Evolutionary conservation across 2,329 filamentous ascomycete genomes (phyloP).

Genomic region (Didymella keratinophila): DNA sequence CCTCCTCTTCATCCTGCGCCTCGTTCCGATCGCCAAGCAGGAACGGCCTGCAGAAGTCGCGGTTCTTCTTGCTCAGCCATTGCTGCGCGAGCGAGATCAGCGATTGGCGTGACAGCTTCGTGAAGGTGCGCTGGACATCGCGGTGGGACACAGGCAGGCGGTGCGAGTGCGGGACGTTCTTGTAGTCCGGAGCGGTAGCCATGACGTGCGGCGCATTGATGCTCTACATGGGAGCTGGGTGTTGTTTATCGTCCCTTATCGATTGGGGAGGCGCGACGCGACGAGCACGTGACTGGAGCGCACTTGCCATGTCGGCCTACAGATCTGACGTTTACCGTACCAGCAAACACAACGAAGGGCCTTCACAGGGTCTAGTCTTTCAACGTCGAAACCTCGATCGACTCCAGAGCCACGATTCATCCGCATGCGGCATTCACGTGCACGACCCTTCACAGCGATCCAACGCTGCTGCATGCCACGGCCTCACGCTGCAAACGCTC

Average conservation of each 20-base stretch:
- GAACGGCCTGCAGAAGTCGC: constrained; percentile 66
- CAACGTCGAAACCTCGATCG: background rate
- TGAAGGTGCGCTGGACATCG: constrained; percentile 71
- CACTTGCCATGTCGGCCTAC: background rate
- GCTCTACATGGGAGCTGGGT: constrained; percentile 38
- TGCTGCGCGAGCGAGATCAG: constrained; percentile 75
- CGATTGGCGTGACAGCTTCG: constrained; percentile 73
- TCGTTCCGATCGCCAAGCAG: constrained; percentile 56
- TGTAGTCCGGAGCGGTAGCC: constrained; percentile 73
- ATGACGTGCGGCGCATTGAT: constrained; percentile 39
- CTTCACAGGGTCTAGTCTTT: background rate
- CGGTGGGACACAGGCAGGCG: constrained; percentile 71
- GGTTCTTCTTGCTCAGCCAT: constrained; percentile 77
- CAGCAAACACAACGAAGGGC: background rate
- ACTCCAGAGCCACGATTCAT: background rate
- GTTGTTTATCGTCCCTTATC: constrained; percentile 37
- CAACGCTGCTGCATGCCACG: background rate
- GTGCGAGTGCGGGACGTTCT: constrained; percentile 74
- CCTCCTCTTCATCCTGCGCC: constrained; percentile 59
- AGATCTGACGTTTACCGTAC: background rate
- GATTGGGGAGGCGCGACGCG: constrained; percentile 27
- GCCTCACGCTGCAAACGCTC: constrained; percentile 15
- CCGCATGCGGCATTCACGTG: constrained; percentile 17
- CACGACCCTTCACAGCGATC: background rate
- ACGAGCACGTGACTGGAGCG: constrained; percentile 8